Conservation (phyloP, 352 stramenopile genomes). For the Phytophthora melonis region DNA sequence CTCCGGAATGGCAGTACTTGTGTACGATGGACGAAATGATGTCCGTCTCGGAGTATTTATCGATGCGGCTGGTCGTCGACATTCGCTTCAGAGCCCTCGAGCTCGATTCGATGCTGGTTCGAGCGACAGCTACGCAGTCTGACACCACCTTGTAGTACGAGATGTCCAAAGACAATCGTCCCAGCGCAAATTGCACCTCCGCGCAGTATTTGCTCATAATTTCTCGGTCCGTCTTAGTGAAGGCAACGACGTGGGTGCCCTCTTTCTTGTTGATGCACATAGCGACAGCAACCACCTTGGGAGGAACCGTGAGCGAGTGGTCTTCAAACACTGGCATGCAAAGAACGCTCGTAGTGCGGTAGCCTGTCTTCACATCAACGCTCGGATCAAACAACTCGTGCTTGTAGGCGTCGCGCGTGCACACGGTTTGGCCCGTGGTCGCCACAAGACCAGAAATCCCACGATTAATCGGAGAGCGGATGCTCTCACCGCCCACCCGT, state of each 20-base stretch:
- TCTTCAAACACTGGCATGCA: conserved; percentile 83
- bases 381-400: conserved; percentile 76
- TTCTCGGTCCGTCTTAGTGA: conserved; percentile 64
- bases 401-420: conserved; percentile 77
- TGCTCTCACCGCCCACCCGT: conserved; percentile 53
- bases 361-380: conserved; percentile 77
- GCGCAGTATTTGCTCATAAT: conserved; percentile 70
- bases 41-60: conserved; percentile 58
- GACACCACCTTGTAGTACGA: conserved; percentile 84
- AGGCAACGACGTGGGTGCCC: conserved; percentile 70
- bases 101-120: conserved; percentile 6
- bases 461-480: conserved; percentile 73
- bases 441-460: conserved; percentile 76
- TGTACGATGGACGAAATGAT: conserved; percentile 75
- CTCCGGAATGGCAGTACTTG: conserved; percentile 52
- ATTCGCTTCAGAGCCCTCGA: conserved; percentile 27
- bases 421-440: conserved; percentile 63
- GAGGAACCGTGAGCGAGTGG: conserved; percentile 47
- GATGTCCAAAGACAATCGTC: conserved; percentile 72
- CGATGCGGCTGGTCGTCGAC: conserved; percentile 28
- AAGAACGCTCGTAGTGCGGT: conserved; percentile 78
- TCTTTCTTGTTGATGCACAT: conserved; percentile 94
- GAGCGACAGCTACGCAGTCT: conserved; percentile 44
- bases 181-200: conserved; percentile 77
- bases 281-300: conserved; percentile 71